These are phyloP conservation scores for Teratosphaeriaceae sp. DNA, from an alignment of 2,329 filamentous ascomycete genomes.

Conservation along the genomic window DNA sequence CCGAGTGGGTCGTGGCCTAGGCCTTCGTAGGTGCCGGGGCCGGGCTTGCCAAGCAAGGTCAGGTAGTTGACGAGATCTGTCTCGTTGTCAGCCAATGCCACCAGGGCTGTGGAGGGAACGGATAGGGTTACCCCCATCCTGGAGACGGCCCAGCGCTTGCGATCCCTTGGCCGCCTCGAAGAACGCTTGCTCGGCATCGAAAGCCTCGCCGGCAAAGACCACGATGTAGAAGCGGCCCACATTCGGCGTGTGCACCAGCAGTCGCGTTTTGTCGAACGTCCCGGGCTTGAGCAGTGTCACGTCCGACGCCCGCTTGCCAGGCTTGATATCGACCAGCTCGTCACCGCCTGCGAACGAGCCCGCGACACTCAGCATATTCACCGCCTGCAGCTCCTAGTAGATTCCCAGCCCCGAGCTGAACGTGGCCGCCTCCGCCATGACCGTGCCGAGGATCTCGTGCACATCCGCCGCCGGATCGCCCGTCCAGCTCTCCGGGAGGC, in stretches of 20 bases:
- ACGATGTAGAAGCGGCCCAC: slow-evolving; percentile 36
- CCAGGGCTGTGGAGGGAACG: no score
- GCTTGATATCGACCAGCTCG: slow-evolving; percentile 16
- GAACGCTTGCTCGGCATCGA: slow-evolving; percentile 8
- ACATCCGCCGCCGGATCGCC: slow-evolving; percentile 14
- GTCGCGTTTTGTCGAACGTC: slow-evolving; percentile 36
- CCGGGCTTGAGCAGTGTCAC: slow-evolving; percentile 40
- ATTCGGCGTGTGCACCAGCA: slow-evolving; percentile 42
- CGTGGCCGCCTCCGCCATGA: slow-evolving; percentile 17
- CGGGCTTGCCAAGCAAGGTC: slow-evolving; percentile 23
- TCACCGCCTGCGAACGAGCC: slow-evolving; percentile 4
- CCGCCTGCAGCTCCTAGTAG: slow-evolving; percentile 12
- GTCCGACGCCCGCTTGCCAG: slow-evolving; percentile 44
- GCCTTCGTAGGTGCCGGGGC: slow-evolving; percentile 26
- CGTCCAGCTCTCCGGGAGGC: slow-evolving; percentile 14
- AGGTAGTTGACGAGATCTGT: slow-evolving; percentile 20
- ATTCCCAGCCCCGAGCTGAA: slow-evolving; percentile 19
- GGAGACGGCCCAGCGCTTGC: slow-evolving; percentile 7
- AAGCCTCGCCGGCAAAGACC: slow-evolving; percentile 35
- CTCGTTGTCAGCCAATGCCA: slow-evolving; percentile 10
- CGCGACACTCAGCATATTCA: slow-evolving; percentile 8
- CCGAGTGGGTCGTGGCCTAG: slow-evolving; percentile 22
- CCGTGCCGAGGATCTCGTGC: slow-evolving; percentile 12
- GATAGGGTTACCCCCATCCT: slow-evolving; percentile 7
- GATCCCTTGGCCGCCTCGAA: background rate